phyloP scores from a whole-genome alignment of 2,329 filamentous ascomycete genomes.

The Plectosphaerella sp. region DNA sequence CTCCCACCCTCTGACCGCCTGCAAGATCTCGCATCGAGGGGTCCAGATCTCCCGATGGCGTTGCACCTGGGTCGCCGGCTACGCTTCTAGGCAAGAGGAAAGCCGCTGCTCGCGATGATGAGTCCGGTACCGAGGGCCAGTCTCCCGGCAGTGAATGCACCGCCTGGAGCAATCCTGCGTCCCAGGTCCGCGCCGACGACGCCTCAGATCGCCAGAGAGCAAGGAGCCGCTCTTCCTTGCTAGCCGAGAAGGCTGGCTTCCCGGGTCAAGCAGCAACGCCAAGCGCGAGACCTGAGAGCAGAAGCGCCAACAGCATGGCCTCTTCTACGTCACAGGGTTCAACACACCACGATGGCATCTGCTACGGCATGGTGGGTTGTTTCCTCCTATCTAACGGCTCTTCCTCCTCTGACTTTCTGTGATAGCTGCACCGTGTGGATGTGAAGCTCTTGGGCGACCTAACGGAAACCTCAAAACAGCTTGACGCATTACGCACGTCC shows the following conservation, averaged over 20 bases:
- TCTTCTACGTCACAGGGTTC: background rate
- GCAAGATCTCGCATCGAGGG: background rate
- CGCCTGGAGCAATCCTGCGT: background rate
- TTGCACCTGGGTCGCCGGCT: background rate
- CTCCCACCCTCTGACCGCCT: background rate
- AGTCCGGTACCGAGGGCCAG: background rate
- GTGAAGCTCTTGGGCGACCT: conserved; percentile 19
- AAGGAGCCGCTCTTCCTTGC: too few relatives aligned
- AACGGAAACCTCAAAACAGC: conserved; percentile 11
- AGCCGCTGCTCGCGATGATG: background rate
- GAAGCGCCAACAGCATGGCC: background rate
- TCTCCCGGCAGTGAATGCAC: background rate
- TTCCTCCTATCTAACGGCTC: background rate
- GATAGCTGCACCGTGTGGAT: conserved; percentile 17
- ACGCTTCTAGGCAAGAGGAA: background rate
- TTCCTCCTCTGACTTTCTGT: background rate
- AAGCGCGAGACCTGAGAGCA: background rate
- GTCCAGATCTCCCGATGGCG: background rate
- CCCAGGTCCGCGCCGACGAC: background rate
- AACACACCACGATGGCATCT: conserved; percentile 6
- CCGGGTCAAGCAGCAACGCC: background rate
- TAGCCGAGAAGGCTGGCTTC: too few relatives aligned
- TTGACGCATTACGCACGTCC: conserved; percentile 5
- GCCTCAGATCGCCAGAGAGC: too few relatives aligned
- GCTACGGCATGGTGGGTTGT: conserved; percentile 20